phyloP scores from a whole-genome alignment of 805 yeast genomes.

The Kregervanrija pseudodelftensis region DNA sequence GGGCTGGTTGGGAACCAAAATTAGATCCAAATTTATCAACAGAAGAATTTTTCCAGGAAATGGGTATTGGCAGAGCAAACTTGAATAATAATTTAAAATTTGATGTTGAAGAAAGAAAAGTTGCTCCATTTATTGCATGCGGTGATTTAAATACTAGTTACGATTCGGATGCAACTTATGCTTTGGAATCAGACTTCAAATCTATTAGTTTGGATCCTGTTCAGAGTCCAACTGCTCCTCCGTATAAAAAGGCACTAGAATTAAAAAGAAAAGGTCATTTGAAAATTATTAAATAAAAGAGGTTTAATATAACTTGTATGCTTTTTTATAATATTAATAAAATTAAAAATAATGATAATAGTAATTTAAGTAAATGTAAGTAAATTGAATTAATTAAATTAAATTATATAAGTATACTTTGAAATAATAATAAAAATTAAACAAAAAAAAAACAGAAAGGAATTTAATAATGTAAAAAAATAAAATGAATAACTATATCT shows the following conservation, averaged over 20 bases:
- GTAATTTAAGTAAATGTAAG: neutral
- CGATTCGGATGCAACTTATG: conserved; percentile 94
- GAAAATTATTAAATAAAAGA: conserved; percentile 16
- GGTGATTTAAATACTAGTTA: conserved; percentile 75
- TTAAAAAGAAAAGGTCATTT: conserved; percentile 70
- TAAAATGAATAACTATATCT: no score
- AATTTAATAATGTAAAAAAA: neutral
- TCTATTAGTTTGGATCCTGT: conserved; percentile 74
- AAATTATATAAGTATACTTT: neutral
- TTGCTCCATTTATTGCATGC: conserved; percentile 93
- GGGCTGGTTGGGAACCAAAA: conserved; percentile 76
- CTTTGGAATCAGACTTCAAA: conserved; percentile 37
- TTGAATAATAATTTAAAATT: conserved; percentile 41
- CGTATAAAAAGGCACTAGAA: conserved; percentile 87
- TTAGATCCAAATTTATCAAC: conserved; percentile 48
- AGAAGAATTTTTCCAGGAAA: conserved; percentile 72
- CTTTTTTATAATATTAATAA: no score
- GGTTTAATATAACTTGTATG: no score
- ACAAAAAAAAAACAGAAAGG: neutral
- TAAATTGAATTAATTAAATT: neutral
- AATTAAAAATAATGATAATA: no score
- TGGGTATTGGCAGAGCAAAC: conserved; percentile 48
- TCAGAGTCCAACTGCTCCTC: conserved; percentile 94
- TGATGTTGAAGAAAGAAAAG: conserved; percentile 55
- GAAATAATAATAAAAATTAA: neutral